Percentiles rank a stretch among this genome's conserved stretches.
These are phyloP conservation scores for Puccinia sorghi DNA, from an alignment of 1,284 basidiomycete species.

Conservation along the genomic window DNA sequence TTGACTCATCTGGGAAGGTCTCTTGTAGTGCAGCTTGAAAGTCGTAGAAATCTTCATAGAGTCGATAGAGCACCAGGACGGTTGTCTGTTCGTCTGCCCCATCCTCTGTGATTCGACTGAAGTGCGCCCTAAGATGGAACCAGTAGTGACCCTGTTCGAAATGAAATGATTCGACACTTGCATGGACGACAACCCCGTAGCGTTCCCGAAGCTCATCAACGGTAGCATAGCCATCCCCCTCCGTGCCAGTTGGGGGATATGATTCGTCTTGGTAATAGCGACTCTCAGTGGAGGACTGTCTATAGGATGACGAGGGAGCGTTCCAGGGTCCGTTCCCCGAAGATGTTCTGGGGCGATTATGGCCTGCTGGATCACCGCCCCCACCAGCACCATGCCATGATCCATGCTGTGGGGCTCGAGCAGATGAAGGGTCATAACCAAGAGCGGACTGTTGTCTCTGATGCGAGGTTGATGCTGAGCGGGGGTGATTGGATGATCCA, in stretches of 20 bases:
- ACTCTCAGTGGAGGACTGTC: neutral
- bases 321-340: constrained; percentile 12
- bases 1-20: constrained; percentile 83
- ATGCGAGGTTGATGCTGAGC: constrained; percentile 27
- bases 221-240: constrained; percentile 40
- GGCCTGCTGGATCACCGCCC: constrained; percentile 39
- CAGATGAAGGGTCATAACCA: neutral
- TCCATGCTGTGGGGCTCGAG: neutral
- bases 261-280: constrained; percentile 60
- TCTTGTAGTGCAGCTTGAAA: constrained; percentile 89
- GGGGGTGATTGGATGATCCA: constrained; percentile 20
- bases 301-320: constrained; percentile 20
- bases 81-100: constrained; percentile 63
- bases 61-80: constrained; percentile 79
- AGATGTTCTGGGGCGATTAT: constrained; percentile 14
- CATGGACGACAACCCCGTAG: constrained; percentile 56
- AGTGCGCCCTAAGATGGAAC: constrained; percentile 86
- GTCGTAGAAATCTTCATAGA: constrained; percentile 98
- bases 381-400: constrained; percentile 21
- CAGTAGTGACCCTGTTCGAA: constrained; percentile 94
- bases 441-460: constrained; percentile 3
- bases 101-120: constrained; percentile 65
- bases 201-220: constrained; percentile 45
- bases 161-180: constrained; percentile 92
- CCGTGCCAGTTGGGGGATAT: neutral